phyloP scores from a whole-genome alignment of 1,284 basidiomycete genomes.

The Sanghuangporus weigelae region DNA sequence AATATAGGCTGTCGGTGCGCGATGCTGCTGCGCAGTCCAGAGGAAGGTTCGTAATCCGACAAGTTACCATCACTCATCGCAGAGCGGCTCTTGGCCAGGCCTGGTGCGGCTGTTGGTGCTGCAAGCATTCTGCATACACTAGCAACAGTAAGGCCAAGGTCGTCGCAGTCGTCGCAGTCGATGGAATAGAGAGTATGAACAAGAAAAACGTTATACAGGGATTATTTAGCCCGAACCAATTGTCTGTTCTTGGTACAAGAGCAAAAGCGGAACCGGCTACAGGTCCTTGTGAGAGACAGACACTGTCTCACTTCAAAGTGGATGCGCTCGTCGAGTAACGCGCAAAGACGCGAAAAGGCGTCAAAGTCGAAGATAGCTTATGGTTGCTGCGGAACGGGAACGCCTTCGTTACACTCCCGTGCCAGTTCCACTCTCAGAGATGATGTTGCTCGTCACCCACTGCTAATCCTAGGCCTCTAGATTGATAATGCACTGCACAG shows the following conservation, averaged over 20 bases:
- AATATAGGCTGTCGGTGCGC: neutral
- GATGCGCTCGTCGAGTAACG: neutral
- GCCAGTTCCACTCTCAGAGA: no score
- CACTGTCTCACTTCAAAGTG: neutral
- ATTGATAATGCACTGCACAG: no score
- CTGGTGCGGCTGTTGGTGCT: neutral
- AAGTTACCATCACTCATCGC: slow-evolving; percentile 1
- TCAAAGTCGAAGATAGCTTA: neutral
- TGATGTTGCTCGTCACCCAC: no score
- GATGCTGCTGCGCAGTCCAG: neutral
- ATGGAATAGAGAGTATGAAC: neutral
- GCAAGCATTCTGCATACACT: neutral
- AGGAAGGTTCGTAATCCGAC: neutral
- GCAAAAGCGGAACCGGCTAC: neutral
- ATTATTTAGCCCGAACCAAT: neutral
- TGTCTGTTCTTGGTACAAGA: neutral
- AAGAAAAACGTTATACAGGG: neutral
- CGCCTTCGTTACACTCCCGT: no score
- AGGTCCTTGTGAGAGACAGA: neutral
- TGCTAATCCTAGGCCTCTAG: no score
- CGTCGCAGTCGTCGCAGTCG: neutral
- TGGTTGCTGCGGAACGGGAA: neutral
- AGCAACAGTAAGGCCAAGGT: neutral
- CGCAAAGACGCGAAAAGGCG: neutral
- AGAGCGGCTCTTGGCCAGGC: neutral